A percentile compares a stretch with the other conserved stretches of the same genome.
phyloP scores from a whole-genome alignment of 75 land plant species.

The Adiantum capillusveneris region DNA sequence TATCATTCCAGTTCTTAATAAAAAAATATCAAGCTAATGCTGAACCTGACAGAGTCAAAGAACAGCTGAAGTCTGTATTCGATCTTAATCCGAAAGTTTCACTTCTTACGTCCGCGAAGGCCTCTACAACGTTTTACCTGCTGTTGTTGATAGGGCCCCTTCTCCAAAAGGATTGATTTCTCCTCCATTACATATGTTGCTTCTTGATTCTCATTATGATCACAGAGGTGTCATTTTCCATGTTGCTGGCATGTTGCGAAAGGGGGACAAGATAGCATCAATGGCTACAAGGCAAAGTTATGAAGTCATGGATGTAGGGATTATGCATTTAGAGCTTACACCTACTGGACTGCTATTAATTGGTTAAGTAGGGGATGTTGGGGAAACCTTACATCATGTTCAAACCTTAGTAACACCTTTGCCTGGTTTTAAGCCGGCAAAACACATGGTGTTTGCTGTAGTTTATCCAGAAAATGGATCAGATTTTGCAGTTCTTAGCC shows the following conservation, averaged over 20 bases:
- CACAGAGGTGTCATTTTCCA: slow-evolving; percentile 92
- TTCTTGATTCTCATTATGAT: slow-evolving; percentile 95
- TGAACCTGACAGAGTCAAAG: slow-evolving; percentile 91
- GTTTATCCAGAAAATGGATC: slow-evolving; percentile 99
- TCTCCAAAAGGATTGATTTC: slow-evolving; percentile 80
- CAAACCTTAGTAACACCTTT: slow-evolving; percentile 56
- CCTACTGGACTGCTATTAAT: slow-evolving; percentile 84
- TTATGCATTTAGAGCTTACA: slow-evolving; percentile 89
- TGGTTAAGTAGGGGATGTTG: slow-evolving; percentile 87
- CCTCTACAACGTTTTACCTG: slow-evolving; percentile 83
- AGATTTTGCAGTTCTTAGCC: slow-evolving; percentile 85
- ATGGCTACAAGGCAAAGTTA: slow-evolving; percentile 81
- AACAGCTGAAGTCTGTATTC: background rate
- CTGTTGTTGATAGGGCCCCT: slow-evolving; percentile 83
- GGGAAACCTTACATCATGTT: slow-evolving; percentile 53
- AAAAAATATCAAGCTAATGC: slow-evolving; percentile 86
- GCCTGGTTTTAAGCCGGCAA: slow-evolving; percentile 94
- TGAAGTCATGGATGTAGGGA: slow-evolving; percentile 87
- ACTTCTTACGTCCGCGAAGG: slow-evolving; percentile 76
- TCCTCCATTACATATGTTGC: slow-evolving; percentile 58
- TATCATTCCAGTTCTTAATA: slow-evolving; percentile 49
- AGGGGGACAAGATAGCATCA: slow-evolving; percentile 88
- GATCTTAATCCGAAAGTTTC: slow-evolving; percentile 4
- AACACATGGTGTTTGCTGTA: slow-evolving; percentile 99
- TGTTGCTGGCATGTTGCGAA: slow-evolving; percentile 52